A percentile compares a stretch with the other conserved stretches of the same genome.
Conservation (phyloP, 1,139 yeast genomes). For the Cylindricascospora bacillispora region DNA sequence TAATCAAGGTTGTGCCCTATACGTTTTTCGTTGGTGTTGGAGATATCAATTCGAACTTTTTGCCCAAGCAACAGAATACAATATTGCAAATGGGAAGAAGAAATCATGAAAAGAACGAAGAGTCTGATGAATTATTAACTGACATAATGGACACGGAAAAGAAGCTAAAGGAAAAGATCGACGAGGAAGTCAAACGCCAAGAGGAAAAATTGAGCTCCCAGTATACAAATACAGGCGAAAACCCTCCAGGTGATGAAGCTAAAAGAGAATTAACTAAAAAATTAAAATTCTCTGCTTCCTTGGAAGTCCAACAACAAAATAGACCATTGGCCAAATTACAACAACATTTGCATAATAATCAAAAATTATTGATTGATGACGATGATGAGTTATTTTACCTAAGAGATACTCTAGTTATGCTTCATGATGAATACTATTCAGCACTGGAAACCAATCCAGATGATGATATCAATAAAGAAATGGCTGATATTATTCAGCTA, state of each 20-base stretch:
- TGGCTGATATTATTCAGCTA: conserved; percentile 51
- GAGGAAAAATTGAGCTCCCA: conserved; percentile 20
- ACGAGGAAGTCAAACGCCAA: conserved; percentile 26
- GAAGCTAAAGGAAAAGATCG: conserved; percentile 22
- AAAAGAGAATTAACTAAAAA: conserved; percentile 32
- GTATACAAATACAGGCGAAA: conserved; percentile 12
- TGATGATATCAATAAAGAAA: conserved; percentile 5
- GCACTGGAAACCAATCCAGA: conserved; percentile 27
- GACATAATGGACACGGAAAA: conserved; percentile 25
- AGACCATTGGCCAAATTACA: conserved; percentile 79
- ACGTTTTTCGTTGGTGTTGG: conserved; percentile 96
- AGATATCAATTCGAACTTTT: conserved; percentile 85
- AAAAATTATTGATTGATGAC: conserved; percentile 59
- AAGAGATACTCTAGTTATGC: conserved; percentile 46
- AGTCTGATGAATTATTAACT: conserved; percentile 22
- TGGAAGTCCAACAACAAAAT: conserved; percentile 35
- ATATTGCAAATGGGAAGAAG: conserved; percentile 59
- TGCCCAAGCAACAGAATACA: conserved; percentile 65
- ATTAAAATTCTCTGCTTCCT: conserved; percentile 27
- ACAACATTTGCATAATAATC: conserved; percentile 56
- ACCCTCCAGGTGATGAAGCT: conserved; percentile 13
- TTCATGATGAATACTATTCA: conserved; percentile 57
- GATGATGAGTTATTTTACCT: conserved; percentile 62
- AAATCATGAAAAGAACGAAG: conserved; percentile 34
- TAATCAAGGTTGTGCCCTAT: conserved; percentile 87